Base-by-base conservation (phyloP, 345 rosid species). In the Hirschfeldia incana region DNA sequence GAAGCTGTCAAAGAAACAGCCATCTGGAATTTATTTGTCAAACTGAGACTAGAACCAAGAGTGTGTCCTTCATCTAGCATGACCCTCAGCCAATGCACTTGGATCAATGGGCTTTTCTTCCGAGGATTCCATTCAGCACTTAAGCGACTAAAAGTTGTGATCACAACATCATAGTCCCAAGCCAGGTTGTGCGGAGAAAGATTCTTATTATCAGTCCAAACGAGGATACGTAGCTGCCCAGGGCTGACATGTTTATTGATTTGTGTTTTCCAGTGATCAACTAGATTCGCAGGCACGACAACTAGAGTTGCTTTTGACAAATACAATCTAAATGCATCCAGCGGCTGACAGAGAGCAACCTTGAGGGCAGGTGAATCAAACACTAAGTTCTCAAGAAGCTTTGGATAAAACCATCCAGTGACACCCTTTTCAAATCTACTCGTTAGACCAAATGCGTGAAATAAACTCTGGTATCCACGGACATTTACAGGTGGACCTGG, bases 61-160 rank as follows among this genome's bases (percentile, higher is more conserved):
- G 98, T 95, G 85, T 95, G 98, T 72, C 99, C 99, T 84, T 95
- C 99, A 79, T 95, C 99, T 85, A 95, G 75, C 65, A 95, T 88
- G 82, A 93, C 79, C 85, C 98, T 89, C 68, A 89, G 93, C 98
- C 98, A 95, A 86, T 95, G 99, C 66, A 95, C 97, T 81, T 93
- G 92, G 89, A 85, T 86, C 87, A 95, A 80, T 69, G 92, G 93
- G 81, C 99, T 95, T 80, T 82, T 87, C 84, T 91, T 91, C 65
- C 70, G 87, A 51, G 86, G 89, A 33, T 89, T 79, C 99, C 99
- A 95, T 76, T 95, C 99, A 17, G 90, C 96, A 87, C 99, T 95
- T 75, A 95, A 82, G 67, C 99, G 97, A 75, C 73, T 92, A 84
- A 95, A 95, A 49, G 98, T 93, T 15, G 98, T 95, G 68, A 95